Evolutionary conservation across 108 stramenopile genomes (phyloP).

Genomic region (Conticribra guillardii): DNA sequence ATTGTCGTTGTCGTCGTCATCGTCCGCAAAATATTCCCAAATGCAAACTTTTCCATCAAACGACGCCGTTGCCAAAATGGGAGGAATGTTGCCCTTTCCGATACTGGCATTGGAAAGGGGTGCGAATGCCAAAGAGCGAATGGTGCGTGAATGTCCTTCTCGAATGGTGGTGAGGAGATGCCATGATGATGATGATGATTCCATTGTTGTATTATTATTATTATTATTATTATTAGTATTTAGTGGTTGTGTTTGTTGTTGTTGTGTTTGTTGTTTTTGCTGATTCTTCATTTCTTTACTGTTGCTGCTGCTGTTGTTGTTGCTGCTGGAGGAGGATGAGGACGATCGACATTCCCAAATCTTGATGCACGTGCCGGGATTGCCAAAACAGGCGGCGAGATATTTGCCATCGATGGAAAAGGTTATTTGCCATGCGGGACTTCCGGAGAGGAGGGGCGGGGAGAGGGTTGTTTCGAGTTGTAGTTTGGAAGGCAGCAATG

Average conservation of each 20-base stretch:
- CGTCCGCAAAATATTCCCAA: slow-evolving; percentile 70
- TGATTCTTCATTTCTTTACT: too few relatives aligned
- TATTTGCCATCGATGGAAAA: slow-evolving; percentile 76
- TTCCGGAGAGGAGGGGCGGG: background rate
- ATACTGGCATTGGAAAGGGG: slow-evolving; percentile 49
- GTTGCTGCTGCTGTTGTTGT: too few relatives aligned
- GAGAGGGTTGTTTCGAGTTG: slow-evolving; percentile 25
- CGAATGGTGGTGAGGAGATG: slow-evolving; percentile 43
- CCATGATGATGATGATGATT: slow-evolving; percentile 29
- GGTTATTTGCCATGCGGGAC: slow-evolving; percentile 69
- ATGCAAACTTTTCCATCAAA: slow-evolving; percentile 93
- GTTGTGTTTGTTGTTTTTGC: background rate
- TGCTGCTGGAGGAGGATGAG: too few relatives aligned
- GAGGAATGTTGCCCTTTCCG: slow-evolving; percentile 10
- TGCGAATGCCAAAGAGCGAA: slow-evolving; percentile 75
- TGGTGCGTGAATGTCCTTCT: slow-evolving; percentile 57
- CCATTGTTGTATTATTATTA: too few relatives aligned
- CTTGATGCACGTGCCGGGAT: slow-evolving; percentile 72
- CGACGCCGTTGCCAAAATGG: slow-evolving; percentile 79
- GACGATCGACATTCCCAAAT: slow-evolving; percentile 49
- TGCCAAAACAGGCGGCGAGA: slow-evolving; percentile 75
- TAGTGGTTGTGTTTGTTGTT: background rate
- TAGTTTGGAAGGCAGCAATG: too few relatives aligned
- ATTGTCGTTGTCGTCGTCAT: background rate
- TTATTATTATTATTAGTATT: background rate